Evolutionary conservation across 352 stramenopile genomes (phyloP), one percentile per base, ranked within the genome.

Genomic region (Globisporangium uncinulatum): DNA sequence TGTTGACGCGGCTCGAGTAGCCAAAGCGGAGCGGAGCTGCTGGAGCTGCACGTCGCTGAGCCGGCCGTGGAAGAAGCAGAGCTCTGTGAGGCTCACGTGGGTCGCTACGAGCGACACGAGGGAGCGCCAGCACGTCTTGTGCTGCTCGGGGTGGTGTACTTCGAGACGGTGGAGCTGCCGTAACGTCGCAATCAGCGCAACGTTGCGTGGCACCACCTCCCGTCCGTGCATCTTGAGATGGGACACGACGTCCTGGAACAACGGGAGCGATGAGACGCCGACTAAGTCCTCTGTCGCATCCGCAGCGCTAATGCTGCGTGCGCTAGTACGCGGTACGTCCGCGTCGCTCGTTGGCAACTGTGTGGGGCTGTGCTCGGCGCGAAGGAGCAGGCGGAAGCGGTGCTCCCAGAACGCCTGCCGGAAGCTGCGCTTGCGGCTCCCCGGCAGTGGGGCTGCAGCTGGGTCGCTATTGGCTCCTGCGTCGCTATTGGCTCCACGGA

Each of bases 11-110:
- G 54, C 43, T 32, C 34, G 65, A 19, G 55, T 51, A 6, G 51
- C 24, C 3, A 91, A 32, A 6, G 65, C 70, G 0, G 41, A 24
- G 20, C 66, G 67, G 31, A 88, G 66, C 36, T 75, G 65, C 29
- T 64, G 63, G 4, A 93, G 48, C 20, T 84, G 66, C 6, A 46
- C 49, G 50, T 83, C 67, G 50, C 54, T 71, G 36, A 91, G 56
- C 29, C 83, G 84, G 19, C 83, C 83, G 48, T 93, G 83, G 32
- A 91, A 93, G 51, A 90, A 87, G 11, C 76, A 69, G 15, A 93
- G 49, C 37, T 87, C 73, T 0, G 56, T 54, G 1, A 93, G 59
- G 15, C 68, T 56, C 29, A 56, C 42, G 37, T 79, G 63, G 4
- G 51, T 24, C 43, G 69, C 58, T 11, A 87, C 62, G 21, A 87